Evolutionary conservation across 2,329 filamentous ascomycete species (phyloP).

Genomic region (Penicillium sp.): DNA sequence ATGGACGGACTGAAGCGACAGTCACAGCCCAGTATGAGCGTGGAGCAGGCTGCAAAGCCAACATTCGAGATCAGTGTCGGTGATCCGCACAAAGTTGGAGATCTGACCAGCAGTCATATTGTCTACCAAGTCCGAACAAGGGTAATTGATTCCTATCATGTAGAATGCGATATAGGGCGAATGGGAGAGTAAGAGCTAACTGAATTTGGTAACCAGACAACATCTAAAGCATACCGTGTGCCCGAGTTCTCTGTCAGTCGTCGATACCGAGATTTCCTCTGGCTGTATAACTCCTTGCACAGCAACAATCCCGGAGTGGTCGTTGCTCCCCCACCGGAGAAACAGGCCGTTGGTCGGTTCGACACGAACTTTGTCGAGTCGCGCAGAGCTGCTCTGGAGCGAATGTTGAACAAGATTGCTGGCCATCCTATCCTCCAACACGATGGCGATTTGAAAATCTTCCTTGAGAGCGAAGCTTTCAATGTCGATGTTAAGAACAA

Average conservation of each 20-base stretch:
- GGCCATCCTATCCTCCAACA: constrained; percentile 86
- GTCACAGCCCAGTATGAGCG: constrained; percentile 72
- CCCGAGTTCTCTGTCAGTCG: constrained; percentile 89
- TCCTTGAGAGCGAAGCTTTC: constrained; percentile 93
- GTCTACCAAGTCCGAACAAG: constrained; percentile 94
- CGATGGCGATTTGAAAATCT: constrained; percentile 89
- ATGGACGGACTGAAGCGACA: constrained; percentile 47
- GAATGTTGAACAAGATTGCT: constrained; percentile 96
- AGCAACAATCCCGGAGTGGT: constrained; percentile 92
- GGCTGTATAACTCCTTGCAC: constrained; percentile 93
- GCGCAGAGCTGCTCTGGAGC: constrained; percentile 81
- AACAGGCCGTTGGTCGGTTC: constrained; percentile 93
- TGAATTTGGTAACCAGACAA: constrained; percentile 58
- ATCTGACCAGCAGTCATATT: constrained; percentile 93
- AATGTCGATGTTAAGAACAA: constrained; percentile 97
- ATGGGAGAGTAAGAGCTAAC: neutral
- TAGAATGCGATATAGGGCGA: neutral
- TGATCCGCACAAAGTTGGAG: constrained; percentile 96
- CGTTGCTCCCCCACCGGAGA: constrained; percentile 92
- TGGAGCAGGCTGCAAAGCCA: constrained; percentile 91
- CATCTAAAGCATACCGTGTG: constrained; percentile 91
- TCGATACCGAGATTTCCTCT: constrained; percentile 93
- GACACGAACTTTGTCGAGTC: constrained; percentile 96
- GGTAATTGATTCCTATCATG: constrained; percentile 47
- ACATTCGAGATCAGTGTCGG: constrained; percentile 86